Evolutionary conservation across 2,329 filamentous ascomycete species (phyloP).

Genomic region (Pyricularia sp.): DNA sequence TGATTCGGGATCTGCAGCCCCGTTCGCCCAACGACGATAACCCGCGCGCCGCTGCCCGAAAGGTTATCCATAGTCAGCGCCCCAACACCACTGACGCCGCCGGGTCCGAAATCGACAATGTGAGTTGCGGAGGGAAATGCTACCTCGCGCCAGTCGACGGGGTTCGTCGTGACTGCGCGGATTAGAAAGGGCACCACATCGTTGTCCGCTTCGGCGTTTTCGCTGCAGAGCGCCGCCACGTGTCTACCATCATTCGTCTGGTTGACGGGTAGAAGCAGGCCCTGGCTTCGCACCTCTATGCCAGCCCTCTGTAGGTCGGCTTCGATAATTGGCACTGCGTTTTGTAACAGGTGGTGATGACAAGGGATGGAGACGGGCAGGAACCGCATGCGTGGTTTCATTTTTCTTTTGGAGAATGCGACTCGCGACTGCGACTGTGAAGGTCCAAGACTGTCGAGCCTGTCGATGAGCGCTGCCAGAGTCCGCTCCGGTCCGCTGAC

Average conservation of each 20-base stretch:
- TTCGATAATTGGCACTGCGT: constrained; percentile 71
- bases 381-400: constrained; percentile 94
- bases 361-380: constrained; percentile 95
- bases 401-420: constrained; percentile 89
- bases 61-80: constrained; percentile 98
- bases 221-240: too few relatives aligned
- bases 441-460: constrained; percentile 92
- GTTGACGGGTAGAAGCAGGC: too few relatives aligned
- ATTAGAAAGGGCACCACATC: constrained; percentile 69
- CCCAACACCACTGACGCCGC: constrained; percentile 91
- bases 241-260: too few relatives aligned
- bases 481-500: constrained; percentile 94
- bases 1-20: constrained; percentile 48
- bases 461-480: constrained; percentile 88
- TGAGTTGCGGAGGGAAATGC: constrained; percentile 86
- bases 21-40: constrained; percentile 86
- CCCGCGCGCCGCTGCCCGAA: constrained; percentile 91
- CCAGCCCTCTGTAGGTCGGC: constrained; percentile 83
- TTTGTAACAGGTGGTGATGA: too few relatives aligned
- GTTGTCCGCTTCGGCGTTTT: too few relatives aligned
- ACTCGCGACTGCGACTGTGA: constrained; percentile 93
- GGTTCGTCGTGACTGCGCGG: constrained; percentile 86
- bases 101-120: constrained; percentile 92
- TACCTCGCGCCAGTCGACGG: constrained; percentile 93
- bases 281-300: too few relatives aligned